Conservation (phyloP, 2,329 filamentous ascomycete species). For the Aspergillus niger region DNA sequence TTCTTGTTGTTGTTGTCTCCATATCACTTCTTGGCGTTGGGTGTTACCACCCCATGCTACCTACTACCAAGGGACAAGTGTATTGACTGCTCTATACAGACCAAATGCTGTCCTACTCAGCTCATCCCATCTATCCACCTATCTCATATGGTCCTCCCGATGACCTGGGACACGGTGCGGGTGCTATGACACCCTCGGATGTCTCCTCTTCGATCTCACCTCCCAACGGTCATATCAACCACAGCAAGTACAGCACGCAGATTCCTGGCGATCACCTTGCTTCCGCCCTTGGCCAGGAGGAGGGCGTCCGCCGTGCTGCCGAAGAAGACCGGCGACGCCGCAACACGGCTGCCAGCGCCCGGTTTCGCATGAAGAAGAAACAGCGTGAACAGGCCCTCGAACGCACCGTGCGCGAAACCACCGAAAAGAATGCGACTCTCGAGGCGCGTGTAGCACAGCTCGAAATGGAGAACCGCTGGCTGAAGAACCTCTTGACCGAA, state of each 20-base stretch:
- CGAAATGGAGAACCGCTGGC: constrained; percentile 81
- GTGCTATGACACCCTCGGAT: constrained; percentile 44
- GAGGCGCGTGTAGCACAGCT: constrained; percentile 74
- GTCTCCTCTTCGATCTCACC: constrained; percentile 46
- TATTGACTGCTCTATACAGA: constrained; percentile 42
- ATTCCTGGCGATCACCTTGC: constrained; percentile 44
- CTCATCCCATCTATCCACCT: constrained; percentile 42
- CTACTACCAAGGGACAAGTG: constrained; percentile 34
- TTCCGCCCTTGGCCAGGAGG: constrained; percentile 63
- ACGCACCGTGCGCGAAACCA: constrained; percentile 78
- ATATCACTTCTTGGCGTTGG: constrained; percentile 17
- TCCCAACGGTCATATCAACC: constrained; percentile 42
- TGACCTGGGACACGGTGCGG: constrained; percentile 38
- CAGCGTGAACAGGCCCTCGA: constrained; percentile 86
- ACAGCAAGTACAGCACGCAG: constrained; percentile 44
- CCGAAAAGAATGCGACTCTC: constrained; percentile 72
- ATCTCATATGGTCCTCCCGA: constrained; percentile 40
- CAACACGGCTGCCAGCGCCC: constrained; percentile 84
- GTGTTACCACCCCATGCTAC: constrained; percentile 28
- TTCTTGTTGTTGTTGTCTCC: constrained; percentile 12
- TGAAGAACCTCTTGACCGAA: constrained; percentile 77
- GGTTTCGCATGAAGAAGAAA: constrained; percentile 95
- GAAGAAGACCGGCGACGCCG: constrained; percentile 89
- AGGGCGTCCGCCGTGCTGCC: constrained; percentile 70
- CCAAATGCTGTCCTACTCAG: constrained; percentile 42